Conservation (phyloP, 2,329 filamentous ascomycete species). For the Ophiostoma himal-ulmi region DNA sequence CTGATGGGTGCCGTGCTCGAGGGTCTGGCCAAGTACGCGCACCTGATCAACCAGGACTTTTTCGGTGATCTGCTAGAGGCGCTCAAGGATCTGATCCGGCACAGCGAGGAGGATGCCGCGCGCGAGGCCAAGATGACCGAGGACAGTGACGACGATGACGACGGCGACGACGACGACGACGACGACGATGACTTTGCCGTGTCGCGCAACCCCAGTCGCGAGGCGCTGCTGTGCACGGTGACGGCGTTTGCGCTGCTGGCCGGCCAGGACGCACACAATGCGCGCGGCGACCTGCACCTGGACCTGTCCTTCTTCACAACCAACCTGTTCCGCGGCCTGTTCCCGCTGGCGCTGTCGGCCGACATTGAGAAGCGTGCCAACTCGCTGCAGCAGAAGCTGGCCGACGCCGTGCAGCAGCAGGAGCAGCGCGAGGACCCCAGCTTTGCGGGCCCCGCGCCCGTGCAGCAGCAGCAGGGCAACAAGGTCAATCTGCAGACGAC, state of each 20-base stretch:
- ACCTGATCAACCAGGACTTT: constrained; percentile 98
- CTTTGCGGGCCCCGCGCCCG: background rate
- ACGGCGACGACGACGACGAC: constrained; percentile 45
- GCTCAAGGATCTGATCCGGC: constrained; percentile 81
- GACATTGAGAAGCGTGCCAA: constrained; percentile 79
- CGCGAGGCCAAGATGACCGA: constrained; percentile 45
- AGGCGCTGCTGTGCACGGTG: constrained; percentile 87
- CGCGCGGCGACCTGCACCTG: constrained; percentile 72
- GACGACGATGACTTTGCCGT: constrained; percentile 45
- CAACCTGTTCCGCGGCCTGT: constrained; percentile 82
- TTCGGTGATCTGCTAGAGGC: constrained; percentile 95
- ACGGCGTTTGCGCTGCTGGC: constrained; percentile 95
- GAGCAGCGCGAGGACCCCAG: constrained; percentile 24
- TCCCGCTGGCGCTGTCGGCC: constrained; percentile 70
- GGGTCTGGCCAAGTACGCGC: constrained; percentile 86
- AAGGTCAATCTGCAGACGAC: constrained; percentile 95
- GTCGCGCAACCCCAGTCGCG: constrained; percentile 70
- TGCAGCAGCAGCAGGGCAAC: constrained; percentile 36
- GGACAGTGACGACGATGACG: constrained; percentile 42
- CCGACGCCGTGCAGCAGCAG: constrained; percentile 37
- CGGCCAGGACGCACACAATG: constrained; percentile 85
- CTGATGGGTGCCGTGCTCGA: constrained; percentile 97
- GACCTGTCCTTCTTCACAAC: constrained; percentile 94
- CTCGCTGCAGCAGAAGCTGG: constrained; percentile 64
- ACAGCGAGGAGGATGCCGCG: constrained; percentile 58